Percentiles rank a stretch among this genome's conserved stretches.
Evolutionary conservation across 345 rosid species (phyloP).

Genomic region (Eutrema japonicum): DNA sequence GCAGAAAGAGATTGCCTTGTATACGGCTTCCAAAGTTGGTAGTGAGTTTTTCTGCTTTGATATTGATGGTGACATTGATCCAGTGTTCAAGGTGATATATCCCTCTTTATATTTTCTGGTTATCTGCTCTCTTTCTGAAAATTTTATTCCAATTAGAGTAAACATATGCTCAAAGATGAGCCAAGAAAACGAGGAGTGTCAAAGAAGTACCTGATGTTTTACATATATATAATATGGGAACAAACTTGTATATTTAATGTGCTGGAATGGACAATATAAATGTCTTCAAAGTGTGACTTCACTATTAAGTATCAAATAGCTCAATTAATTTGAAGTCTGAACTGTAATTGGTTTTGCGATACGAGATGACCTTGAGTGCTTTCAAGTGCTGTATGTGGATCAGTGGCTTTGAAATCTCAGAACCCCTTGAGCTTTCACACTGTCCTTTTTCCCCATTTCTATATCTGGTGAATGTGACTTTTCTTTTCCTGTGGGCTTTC

Average conservation of each 20-base stretch:
- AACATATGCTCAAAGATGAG: slow-evolving; percentile 21
- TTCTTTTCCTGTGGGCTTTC: slow-evolving; percentile 44
- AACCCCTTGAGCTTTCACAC: background rate
- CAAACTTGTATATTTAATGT: background rate
- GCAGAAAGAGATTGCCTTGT: slow-evolving; percentile 98
- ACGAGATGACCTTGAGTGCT: background rate
- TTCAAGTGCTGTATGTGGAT: slow-evolving; percentile 1
- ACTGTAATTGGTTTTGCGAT: background rate
- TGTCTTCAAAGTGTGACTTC: slow-evolving; percentile 11
- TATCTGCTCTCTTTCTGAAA: background rate
- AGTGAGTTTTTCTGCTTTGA: slow-evolving; percentile 89
- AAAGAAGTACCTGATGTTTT: background rate
- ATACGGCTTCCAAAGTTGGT: slow-evolving; percentile 81
- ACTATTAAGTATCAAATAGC: background rate
- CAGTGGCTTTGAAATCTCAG: background rate
- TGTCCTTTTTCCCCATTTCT: background rate
- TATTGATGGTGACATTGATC: slow-evolving; percentile 90
- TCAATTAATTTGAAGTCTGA: background rate
- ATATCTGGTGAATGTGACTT: slow-evolving; percentile 14
- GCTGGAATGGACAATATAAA: background rate
- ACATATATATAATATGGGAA: background rate
- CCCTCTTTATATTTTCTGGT: slow-evolving; percentile 9
- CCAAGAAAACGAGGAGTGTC: background rate
- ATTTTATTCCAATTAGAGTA: slow-evolving; percentile 8
- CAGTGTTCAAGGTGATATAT: slow-evolving; percentile 84